Evolutionary conservation across 805 yeast species (phyloP).

Genomic region (Cyberlindnera xylosilytica): DNA sequence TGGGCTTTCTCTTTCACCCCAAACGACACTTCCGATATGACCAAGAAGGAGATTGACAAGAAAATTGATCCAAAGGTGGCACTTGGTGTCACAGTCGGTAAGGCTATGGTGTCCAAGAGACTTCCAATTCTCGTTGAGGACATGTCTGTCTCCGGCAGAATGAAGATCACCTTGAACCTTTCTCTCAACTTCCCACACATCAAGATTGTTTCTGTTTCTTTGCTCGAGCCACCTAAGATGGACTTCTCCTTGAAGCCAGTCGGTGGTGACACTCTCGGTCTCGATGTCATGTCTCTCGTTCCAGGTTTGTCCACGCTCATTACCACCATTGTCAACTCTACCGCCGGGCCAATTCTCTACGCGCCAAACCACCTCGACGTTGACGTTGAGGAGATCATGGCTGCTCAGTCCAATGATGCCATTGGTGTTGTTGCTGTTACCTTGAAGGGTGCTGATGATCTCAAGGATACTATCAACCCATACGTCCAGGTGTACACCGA

Average conservation of each 20-base stretch:
- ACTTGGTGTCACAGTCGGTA: slow-evolving; percentile 76
- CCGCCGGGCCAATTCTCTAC: slow-evolving; percentile 71
- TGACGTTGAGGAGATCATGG: slow-evolving; percentile 69
- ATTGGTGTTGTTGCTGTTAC: slow-evolving; percentile 68
- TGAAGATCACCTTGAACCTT: slow-evolving; percentile 61
- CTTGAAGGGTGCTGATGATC: slow-evolving; percentile 48
- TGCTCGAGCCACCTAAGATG: slow-evolving; percentile 74
- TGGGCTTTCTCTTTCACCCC: slow-evolving; percentile 83
- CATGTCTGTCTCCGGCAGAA: slow-evolving; percentile 70
- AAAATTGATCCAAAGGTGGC: slow-evolving; percentile 80
- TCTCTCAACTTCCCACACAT: slow-evolving; percentile 75
- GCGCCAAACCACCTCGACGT: slow-evolving; percentile 80
- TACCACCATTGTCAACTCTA: slow-evolving; percentile 64
- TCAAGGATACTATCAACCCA: slow-evolving; percentile 56
- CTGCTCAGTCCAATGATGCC: slow-evolving; percentile 61
- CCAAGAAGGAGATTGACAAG: slow-evolving; percentile 65
- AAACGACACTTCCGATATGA: slow-evolving; percentile 80
- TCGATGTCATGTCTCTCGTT: slow-evolving; percentile 78
- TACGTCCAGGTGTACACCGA: slow-evolving; percentile 47
- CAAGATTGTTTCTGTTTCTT: slow-evolving; percentile 63
- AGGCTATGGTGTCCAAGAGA: slow-evolving; percentile 71
- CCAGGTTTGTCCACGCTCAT: slow-evolving; percentile 79
- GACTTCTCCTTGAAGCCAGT: slow-evolving; percentile 82
- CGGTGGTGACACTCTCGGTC: slow-evolving; percentile 85
- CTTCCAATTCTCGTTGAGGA: slow-evolving; percentile 79